Evolutionary conservation across 306 rosid genomes (phyloP), one percentile per base, ranked within the genome.

Genomic region (Styphnolobium japonicum): DNA sequence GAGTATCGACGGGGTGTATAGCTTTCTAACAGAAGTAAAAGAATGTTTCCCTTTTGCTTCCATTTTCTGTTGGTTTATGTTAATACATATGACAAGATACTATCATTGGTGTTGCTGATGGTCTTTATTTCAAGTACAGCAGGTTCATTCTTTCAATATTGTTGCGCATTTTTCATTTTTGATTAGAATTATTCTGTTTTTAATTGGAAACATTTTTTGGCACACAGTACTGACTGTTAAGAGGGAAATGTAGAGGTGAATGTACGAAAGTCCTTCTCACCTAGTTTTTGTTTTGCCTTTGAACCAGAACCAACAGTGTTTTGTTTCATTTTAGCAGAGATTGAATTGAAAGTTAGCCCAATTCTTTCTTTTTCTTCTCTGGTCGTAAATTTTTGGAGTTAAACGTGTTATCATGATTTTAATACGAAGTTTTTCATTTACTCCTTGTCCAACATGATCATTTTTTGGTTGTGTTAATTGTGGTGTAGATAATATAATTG

Each of bases 1-100:
- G 97, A 91, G 80, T 81, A 67, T 86, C 83, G 87, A 22, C 84
- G 94, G 8, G 94, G 97, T 7, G 34, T 76, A 31, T 92, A 92
- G 76, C 55, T 63, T 40, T 36, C 18, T 36, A 21, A 61, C 19
- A 43, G 56, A 71, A 56, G 80, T 51, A 69, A n/a, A n/a, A n/a
- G n/a, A 27, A 51, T 60, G 9, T 49, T 67, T 72, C 74, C 36
- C 2, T 23, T 72, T 21, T 42, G 1, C 2, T 3, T 27, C 3
- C 31, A 27, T 1, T 27, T 27, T 27, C 3, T 27, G 31, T 27
- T 27, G 31, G 31, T 27, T 27, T 27, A 27, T 27, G 31, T 27
- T 27, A 27, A n/a, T n/a, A n/a, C n/a, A 27, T 27, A 27, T 27
- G 3, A 27, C 31, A 27, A 27, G 31, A 27, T 27, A 27, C 31